phyloP scores from a whole-genome alignment of 257 asterid species.

The Nicotiana attenuata region DNA sequence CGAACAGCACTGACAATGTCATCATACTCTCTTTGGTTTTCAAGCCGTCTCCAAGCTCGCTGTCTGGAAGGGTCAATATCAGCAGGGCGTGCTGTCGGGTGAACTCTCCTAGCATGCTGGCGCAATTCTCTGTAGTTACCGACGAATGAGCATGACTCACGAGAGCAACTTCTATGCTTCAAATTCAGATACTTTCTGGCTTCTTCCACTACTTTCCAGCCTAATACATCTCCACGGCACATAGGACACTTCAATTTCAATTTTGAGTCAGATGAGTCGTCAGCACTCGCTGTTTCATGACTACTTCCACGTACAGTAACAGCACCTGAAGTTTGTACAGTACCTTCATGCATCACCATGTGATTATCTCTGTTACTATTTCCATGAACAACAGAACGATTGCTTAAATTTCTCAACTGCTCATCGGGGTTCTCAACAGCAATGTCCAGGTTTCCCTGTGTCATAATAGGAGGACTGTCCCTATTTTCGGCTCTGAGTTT shows the following conservation, averaged over 20 bases:
- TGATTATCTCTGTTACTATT: constrained; percentile 11
- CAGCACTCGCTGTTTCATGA: constrained; percentile 26
- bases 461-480: constrained; percentile 24
- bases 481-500: constrained; percentile 53
- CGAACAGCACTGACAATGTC: constrained; percentile 76
- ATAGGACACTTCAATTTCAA: constrained; percentile 68
- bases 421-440: constrained; percentile 8
- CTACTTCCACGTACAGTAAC: constrained; percentile 22
- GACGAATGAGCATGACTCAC: constrained; percentile 58
- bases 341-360: constrained; percentile 21
- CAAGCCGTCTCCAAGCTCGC: constrained; percentile 72
- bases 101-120: constrained; percentile 75
- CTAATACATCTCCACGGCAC: constrained; percentile 75
- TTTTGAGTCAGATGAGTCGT: constrained; percentile 28
- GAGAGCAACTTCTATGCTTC: constrained; percentile 72
- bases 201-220: constrained; percentile 78
- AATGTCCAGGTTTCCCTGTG: constrained; percentile 17
- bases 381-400: constrained; percentile 18
- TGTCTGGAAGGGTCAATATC: constrained; percentile 77
- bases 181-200: constrained; percentile 68
- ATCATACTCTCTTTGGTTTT: constrained; percentile 68
- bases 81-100: constrained; percentile 77
- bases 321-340: neutral
- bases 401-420: constrained; percentile 22
- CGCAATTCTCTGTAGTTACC: constrained; percentile 79